Conservation (phyloP, 1,139 yeast species). For the Kodamaea arcana region DNA sequence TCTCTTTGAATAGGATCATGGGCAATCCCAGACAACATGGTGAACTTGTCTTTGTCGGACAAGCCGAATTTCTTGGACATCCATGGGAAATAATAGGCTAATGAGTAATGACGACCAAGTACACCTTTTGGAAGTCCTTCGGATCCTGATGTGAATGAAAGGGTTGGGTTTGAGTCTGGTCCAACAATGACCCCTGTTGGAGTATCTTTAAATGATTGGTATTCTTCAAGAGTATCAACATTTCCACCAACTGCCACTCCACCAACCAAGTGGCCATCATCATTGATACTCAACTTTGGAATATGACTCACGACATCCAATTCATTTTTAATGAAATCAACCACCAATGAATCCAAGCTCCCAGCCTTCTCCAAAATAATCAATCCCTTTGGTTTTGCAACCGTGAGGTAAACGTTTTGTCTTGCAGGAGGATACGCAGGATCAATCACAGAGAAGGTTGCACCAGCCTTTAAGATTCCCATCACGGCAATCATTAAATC, state of each 20-base stretch:
- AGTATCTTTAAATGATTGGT: conserved; percentile 41
- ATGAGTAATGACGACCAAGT: conserved; percentile 91
- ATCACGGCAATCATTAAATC: conserved; percentile 94
- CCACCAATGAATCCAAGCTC: conserved; percentile 66
- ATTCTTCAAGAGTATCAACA: conserved; percentile 49
- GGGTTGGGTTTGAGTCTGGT: conserved; percentile 95
- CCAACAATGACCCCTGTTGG: conserved; percentile 93
- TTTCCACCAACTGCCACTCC: conserved; percentile 28
- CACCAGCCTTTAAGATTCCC: conserved; percentile 98
- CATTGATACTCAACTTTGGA: conserved; percentile 71
- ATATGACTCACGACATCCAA: conserved; percentile 68
- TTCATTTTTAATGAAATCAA: conserved; percentile 67
- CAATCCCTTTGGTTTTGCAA: conserved; percentile 88
- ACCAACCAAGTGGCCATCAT: conserved; percentile 73
- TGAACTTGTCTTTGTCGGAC: conserved; percentile 77
- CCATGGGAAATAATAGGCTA: conserved; percentile 98
- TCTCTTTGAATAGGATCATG: conserved; percentile 99
- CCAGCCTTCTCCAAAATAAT: conserved; percentile 93
- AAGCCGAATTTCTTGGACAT: conserved; percentile 84
- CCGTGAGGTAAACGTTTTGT: conserved; percentile 87
- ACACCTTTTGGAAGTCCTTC: conserved; percentile 99
- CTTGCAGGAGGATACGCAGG: conserved; percentile 99
- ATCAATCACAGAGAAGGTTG: conserved; percentile 95
- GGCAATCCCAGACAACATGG: conserved; percentile 98
- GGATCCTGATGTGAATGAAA: conserved; percentile 96